These are phyloP conservation scores for Cryomyces minteri DNA, from an alignment of 495 filamentous ascomycete genomes.

Conservation along the genomic window DNA sequence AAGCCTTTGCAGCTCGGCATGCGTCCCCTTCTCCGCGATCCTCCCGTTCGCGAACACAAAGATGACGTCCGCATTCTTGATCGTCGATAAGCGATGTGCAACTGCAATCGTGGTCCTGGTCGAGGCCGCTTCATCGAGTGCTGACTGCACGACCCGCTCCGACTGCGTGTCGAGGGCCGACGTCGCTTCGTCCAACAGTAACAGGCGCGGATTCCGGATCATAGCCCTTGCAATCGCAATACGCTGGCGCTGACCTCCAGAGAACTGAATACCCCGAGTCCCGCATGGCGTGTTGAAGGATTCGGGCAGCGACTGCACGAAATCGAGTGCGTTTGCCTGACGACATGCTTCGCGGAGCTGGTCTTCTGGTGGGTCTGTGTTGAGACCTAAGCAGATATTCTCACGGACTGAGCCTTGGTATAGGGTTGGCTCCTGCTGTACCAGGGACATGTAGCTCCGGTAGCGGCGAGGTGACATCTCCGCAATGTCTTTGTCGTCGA, in stretches of 20 bases:
- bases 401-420: conserved; percentile 3
- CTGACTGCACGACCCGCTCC: conserved; percentile 4
- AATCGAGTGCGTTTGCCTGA: conserved; percentile 18
- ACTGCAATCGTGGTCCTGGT: conserved; percentile 4
- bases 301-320: conserved; percentile 19
- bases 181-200: conserved; percentile 7
- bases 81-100: conserved; percentile 4
- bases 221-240: conserved; percentile 5
- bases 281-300: conserved; percentile 11
- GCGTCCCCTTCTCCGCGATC: neutral
- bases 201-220: conserved; percentile 1
- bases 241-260: conserved; percentile 5
- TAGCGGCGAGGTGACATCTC: neutral
- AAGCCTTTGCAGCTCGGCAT: neutral
- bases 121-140: conserved; percentile 2
- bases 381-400: conserved; percentile 4
- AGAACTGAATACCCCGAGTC: neutral
- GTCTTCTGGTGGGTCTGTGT: conserved; percentile 1
- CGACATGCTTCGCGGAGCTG: conserved; percentile 13
- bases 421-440: conserved; percentile 5
- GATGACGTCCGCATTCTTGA: conserved; percentile 1
- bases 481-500: neutral
- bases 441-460: neutral
- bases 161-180: conserved; percentile 3
- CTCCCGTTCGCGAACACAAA: neutral